Percentiles rank a stretch among this genome's conserved stretches.
These are phyloP conservation scores for Rosa multiflora DNA, from an alignment of 306 rosid species.

Conservation along the genomic window DNA sequence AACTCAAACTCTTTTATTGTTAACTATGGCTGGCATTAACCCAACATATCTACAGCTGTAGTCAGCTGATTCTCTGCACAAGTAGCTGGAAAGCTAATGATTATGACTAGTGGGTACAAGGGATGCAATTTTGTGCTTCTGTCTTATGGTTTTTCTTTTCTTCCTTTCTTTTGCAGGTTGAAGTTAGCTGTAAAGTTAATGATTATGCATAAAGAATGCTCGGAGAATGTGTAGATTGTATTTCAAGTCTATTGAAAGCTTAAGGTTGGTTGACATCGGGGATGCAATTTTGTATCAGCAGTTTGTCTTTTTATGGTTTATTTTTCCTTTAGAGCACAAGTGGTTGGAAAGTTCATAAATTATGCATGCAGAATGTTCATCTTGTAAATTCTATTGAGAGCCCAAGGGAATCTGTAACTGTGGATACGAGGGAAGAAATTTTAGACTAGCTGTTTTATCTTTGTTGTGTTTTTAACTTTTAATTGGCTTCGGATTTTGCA, in stretches of 20 bases:
- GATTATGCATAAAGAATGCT: constrained; percentile 62
- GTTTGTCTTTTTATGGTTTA: not conserved
- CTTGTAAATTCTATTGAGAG: not conserved
- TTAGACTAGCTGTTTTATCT: not conserved
- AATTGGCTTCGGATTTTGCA: not conserved
- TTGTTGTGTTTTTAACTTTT: not conserved
- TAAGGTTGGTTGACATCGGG: not conserved
- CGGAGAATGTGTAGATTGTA: constrained; percentile 11
- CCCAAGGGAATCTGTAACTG: not conserved
- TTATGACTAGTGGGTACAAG: not conserved
- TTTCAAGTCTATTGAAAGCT: not conserved
- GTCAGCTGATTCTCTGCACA: not conserved
- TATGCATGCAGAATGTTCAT: not conserved
- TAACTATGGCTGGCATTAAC: not conserved
- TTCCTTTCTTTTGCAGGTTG: not conserved
- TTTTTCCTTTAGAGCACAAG: not conserved
- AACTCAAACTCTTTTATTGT: not conserved
- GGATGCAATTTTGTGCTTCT: not conserved
- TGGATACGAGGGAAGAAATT: not conserved
- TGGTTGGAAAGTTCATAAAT: not conserved
- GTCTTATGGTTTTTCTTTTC: not conserved
- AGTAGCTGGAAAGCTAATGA: not conserved
- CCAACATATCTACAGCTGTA: not conserved
- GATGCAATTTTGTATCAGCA: not conserved
- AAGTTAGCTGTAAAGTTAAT: constrained; percentile 63